Conservation (phyloP, 2,329 filamentous ascomycete genomes). For the Pseudogymnoascus sp. region DNA sequence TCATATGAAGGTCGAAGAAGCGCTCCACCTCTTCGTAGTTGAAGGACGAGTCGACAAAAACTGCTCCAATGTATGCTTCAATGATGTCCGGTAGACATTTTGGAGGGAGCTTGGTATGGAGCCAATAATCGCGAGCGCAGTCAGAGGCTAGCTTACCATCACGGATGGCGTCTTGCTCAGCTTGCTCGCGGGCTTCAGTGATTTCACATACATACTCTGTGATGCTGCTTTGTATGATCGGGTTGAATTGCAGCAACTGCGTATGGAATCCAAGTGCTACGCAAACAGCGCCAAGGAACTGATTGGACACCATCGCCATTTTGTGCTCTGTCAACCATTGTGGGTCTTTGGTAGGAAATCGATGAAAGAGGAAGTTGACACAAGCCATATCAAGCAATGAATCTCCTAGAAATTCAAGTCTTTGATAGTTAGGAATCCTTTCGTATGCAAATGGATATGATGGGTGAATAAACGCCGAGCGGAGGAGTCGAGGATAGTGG, state of each 20-base stretch:
- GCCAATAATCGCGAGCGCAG: conserved; percentile 60
- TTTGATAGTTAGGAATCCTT: conserved; percentile 78
- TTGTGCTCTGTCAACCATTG: conserved; percentile 99
- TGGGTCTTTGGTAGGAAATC: conserved; percentile 70
- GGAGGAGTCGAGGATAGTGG: conserved; percentile 62
- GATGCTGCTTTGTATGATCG: conserved; percentile 37
- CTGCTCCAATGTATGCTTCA: conserved; percentile 79
- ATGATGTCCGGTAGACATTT: conserved; percentile 78
- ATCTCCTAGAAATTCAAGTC: conserved; percentile 87
- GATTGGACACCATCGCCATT: conserved; percentile 98
- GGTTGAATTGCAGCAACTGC: conserved; percentile 53
- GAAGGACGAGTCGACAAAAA: conserved; percentile 85
- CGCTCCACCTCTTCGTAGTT: conserved; percentile 61
- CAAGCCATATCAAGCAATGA: conserved; percentile 78
- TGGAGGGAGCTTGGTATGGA: conserved; percentile 51
- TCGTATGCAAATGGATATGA: conserved; percentile 70
- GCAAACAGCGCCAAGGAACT: conserved; percentile 76
- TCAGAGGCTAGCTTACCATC: conserved; percentile 30
- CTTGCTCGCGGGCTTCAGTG: conserved; percentile 39
- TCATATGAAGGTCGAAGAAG: conserved; percentile 71
- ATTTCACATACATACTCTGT: conserved; percentile 50
- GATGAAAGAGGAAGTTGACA: conserved; percentile 72
- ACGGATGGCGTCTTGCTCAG: conserved; percentile 25
- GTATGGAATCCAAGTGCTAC: conserved; percentile 70
- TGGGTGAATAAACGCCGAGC: conserved; percentile 81